phyloP scores from a whole-genome alignment of 768 basidiomycete species.

The Favolaschia claudopus region DNA sequence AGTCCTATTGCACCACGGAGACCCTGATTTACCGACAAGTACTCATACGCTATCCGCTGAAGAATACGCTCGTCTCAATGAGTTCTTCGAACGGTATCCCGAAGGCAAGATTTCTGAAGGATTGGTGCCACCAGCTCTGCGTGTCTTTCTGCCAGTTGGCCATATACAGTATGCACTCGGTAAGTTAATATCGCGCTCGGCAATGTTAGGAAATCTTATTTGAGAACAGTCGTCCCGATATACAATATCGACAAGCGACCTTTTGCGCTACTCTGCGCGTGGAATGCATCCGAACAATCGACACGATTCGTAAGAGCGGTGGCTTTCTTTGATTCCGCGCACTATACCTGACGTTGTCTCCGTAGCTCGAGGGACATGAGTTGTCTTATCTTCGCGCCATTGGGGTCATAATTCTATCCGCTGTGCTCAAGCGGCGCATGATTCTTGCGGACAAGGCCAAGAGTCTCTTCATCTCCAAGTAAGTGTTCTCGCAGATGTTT shows the following conservation, averaged over 20 bases:
- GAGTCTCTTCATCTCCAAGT: constrained; percentile 92
- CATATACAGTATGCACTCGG: constrained; percentile 89
- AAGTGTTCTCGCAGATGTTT: constrained; percentile 29
- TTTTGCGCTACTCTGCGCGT: constrained; percentile 90
- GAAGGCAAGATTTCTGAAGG: constrained; percentile 91
- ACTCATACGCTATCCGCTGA: constrained; percentile 66
- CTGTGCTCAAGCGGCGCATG: constrained; percentile 92
- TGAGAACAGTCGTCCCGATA: constrained; percentile 78
- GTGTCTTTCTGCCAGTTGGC: constrained; percentile 77
- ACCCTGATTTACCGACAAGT: constrained; percentile 58
- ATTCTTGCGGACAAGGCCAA: constrained; percentile 95
- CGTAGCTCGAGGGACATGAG: constrained; percentile 86
- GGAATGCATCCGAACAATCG: constrained; percentile 82
- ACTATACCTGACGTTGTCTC: constrained; percentile 14
- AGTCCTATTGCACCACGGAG: constrained; percentile 75
- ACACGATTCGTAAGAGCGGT: constrained; percentile 74
- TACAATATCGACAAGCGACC: constrained; percentile 94
- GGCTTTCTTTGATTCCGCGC: background rate
- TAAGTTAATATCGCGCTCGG: constrained; percentile 43
- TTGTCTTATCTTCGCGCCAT: constrained; percentile 92
- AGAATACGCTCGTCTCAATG: constrained; percentile 77
- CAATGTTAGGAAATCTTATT: constrained; percentile 8
- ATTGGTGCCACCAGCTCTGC: constrained; percentile 82
- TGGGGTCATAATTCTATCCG: constrained; percentile 92
- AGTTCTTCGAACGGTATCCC: constrained; percentile 80